These are phyloP conservation scores for Termitomyces sp. DNA, from an alignment of 768 basidiomycete genomes.

Conservation along the genomic window DNA sequence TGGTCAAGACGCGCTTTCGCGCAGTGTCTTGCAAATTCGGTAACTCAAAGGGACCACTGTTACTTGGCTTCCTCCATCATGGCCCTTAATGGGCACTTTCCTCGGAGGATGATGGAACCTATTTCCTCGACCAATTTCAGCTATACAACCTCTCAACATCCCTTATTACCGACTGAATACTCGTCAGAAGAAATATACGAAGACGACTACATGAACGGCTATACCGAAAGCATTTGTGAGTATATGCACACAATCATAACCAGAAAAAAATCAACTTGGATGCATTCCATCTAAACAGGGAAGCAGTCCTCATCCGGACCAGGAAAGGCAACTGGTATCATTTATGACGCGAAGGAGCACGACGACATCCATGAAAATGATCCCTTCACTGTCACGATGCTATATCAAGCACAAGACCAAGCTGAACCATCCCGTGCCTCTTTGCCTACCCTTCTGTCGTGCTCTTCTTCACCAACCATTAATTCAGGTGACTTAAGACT, in stretches of 20 bases:
- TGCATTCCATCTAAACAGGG: neutral
- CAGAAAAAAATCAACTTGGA: neutral
- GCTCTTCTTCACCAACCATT: neutral
- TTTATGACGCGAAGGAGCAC: neutral
- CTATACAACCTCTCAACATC: neutral
- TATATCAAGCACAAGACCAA: neutral
- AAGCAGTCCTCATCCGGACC: conserved; percentile 15
- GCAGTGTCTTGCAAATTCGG: neutral
- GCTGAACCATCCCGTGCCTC: neutral
- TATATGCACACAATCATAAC: conserved; percentile 25
- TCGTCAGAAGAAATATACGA: neutral
- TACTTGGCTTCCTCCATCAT: conserved; percentile 2
- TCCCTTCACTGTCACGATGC: neutral
- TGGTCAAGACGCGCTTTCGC: neutral
- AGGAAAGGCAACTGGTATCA: neutral
- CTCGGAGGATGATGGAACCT: neutral
- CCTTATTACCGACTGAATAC: neutral
- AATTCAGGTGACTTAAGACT: neutral
- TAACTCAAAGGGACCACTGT: neutral
- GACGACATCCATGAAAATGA: conserved; percentile 12
- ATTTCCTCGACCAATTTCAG: neutral
- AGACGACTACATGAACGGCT: conserved; percentile 16
- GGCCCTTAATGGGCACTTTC: conserved; percentile 7
- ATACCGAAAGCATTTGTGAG: conserved; percentile 26
- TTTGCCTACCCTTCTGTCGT: neutral